Conservation (phyloP, 106 monocot species). For the Phalaenopsis equestris region DNA sequence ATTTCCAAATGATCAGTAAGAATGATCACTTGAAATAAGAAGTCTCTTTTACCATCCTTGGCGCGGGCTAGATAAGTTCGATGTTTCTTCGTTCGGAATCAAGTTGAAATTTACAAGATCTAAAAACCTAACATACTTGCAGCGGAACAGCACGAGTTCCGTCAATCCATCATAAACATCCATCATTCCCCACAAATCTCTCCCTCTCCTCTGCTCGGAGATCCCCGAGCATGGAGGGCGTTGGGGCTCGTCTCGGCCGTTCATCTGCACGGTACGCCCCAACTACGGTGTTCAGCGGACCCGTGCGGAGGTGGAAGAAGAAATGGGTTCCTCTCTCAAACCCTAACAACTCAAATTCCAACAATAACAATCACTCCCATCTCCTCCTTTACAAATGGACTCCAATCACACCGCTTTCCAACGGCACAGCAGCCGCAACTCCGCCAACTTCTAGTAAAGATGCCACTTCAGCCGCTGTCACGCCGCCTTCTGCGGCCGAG, state of each 20-base stretch:
- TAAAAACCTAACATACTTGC: too few relatives aligned
- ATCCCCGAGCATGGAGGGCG: conserved; percentile 58
- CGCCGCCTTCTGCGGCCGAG: conserved; percentile 7
- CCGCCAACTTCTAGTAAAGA: conserved; percentile 2
- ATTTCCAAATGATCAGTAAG: too few relatives aligned
- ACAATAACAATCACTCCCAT: conserved; percentile 21
- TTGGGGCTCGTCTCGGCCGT: conserved; percentile 77
- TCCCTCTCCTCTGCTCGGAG: not conserved
- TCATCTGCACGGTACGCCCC: conserved; percentile 85
- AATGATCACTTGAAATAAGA: too few relatives aligned
- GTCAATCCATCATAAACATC: too few relatives aligned
- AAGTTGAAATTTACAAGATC: too few relatives aligned
- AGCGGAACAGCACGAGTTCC: too few relatives aligned
- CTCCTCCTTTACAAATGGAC: conserved; percentile 86
- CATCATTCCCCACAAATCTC: not conserved
- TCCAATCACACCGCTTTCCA: conserved; percentile 19
- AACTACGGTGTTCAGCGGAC: conserved; percentile 72
- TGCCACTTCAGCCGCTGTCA: conserved; percentile 7
- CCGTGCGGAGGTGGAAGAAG: conserved; percentile 90
- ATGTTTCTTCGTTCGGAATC: too few relatives aligned
- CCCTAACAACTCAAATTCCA: conserved; percentile 17
- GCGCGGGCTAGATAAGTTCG: too few relatives aligned
- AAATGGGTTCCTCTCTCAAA: conserved; percentile 68
- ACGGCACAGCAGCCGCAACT: conserved; percentile 15
- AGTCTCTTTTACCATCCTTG: too few relatives aligned